Evolutionary conservation across 2,329 filamentous ascomycete genomes (phyloP).

Genomic region (Davidsoniella virescens): DNA sequence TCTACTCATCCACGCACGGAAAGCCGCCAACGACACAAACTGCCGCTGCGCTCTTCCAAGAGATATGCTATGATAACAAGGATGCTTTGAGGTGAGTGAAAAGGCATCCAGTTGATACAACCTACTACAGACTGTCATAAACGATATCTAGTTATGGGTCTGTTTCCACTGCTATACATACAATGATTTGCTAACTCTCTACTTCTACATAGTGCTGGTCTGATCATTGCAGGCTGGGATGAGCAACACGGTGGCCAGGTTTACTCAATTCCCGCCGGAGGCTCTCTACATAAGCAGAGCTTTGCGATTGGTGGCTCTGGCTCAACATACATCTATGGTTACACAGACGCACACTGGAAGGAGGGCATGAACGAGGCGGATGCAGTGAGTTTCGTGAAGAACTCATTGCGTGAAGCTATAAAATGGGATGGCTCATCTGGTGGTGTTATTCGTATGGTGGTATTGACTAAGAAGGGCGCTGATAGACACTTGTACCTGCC

Average conservation of each 20-base stretch:
- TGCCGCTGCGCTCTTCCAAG: conserved; percentile 89
- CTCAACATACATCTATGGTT: conserved; percentile 98
- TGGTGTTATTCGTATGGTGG: conserved; percentile 95
- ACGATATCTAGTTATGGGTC: too few relatives aligned
- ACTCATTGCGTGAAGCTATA: conserved; percentile 80
- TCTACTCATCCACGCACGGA: conserved; percentile 82
- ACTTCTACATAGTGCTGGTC: conserved; percentile 51
- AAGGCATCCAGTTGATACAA: neutral
- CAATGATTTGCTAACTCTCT: neutral
- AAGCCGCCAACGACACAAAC: conserved; percentile 88
- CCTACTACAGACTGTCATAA: too few relatives aligned
- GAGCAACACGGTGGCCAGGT: conserved; percentile 89
- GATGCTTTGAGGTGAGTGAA: conserved; percentile 62
- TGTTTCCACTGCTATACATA: too few relatives aligned
- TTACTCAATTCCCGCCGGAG: conserved; percentile 90
- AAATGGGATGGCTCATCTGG: conserved; percentile 99
- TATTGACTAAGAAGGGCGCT: conserved; percentile 77
- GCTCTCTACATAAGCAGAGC: conserved; percentile 90
- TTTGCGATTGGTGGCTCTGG: conserved; percentile 94
- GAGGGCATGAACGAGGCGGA: conserved; percentile 89
- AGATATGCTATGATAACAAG: conserved; percentile 97
- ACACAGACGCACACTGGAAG: conserved; percentile 91
- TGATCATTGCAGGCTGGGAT: conserved; percentile 98
- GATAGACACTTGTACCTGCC: conserved; percentile 91
- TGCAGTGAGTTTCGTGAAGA: conserved; percentile 85